Evolutionary conservation across 352 stramenopile genomes (phyloP), one percentile per base, ranked within the genome.

Genomic region (Pythium biforme): DNA sequence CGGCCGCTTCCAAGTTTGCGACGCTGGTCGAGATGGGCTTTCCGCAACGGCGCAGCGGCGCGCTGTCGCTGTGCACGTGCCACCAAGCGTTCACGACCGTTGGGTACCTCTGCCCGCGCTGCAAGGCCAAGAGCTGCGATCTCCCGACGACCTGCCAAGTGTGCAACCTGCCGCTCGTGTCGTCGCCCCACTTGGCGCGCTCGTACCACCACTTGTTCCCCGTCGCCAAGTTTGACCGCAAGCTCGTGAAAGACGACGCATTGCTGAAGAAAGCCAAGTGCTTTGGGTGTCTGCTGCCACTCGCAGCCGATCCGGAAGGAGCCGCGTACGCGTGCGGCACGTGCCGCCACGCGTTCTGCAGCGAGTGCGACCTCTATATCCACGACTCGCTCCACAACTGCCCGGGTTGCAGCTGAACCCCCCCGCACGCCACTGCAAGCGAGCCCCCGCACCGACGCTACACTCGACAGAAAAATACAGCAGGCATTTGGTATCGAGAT

Each of bases 191-290:
- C 70, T 82, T 99, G 17, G 96, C 96, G 60, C 81, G 96, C 22
- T 98, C 92, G 7, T 99, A 99, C 79, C 97, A 99, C 73, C 97
- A 99, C 76, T 83, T 99, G 53, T 99, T 99, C 68, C 97, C 97
- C 3, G 92, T 99, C 10, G 77, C 85, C 51, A 95, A 95, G 48
- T 99, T 99, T 76, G 68, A 86, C 15, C 92, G 96, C 71, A 80
- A 71, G 11, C 69, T 75, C 17, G 49, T 89, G 33, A 52, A 53
- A 39, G 25, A 63, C 62, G 7, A 59, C 61, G 31, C 51, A 23
- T 9, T 77, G 62, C 55, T 77, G n/a, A 51, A 60, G 61, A 46
- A 53, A 8, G 15, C 29, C 40, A 72, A 66, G 47, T 96, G 89
- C 61, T 95, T 94, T 64, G 84, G 79, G 52, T 96, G 88, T 59